Conservation (phyloP, 371 early-diverging fungal species). For the Apophysomyces sp. region DNA sequence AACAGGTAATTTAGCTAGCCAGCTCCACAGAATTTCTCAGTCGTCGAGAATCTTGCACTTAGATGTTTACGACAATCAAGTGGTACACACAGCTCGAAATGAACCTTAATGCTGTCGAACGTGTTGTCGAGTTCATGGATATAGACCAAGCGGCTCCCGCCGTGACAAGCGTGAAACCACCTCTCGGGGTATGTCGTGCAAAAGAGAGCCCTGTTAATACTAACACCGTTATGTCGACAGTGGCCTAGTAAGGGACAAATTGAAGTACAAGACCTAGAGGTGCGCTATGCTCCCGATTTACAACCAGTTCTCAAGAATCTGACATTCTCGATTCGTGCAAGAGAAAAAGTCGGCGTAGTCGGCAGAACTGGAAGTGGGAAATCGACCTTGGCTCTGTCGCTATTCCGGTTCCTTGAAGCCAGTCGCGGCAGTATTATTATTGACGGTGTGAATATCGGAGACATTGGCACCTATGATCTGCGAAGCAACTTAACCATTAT, state of each 20-base stretch:
- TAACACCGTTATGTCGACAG: not conserved
- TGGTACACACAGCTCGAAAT: slow-evolving; percentile 71
- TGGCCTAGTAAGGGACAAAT: slow-evolving; percentile 71
- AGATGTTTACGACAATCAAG: slow-evolving; percentile 67
- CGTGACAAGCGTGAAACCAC: slow-evolving; percentile 24
- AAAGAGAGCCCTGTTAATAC: not conserved
- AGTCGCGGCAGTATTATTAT: not conserved
- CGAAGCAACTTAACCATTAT: not conserved
- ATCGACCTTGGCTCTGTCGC: slow-evolving; percentile 50
- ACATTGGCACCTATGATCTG: not conserved
- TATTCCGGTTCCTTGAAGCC: slow-evolving; percentile 62
- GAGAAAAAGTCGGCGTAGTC: slow-evolving; percentile 45
- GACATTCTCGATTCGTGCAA: slow-evolving; percentile 39
- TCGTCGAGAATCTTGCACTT: slow-evolving; percentile 55
- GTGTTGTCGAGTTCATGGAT: slow-evolving; percentile 60
- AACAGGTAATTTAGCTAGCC: too few species aligned
- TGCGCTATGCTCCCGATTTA: slow-evolving; percentile 51
- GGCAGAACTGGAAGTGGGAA: slow-evolving; percentile 67
- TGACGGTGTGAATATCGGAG: not conserved
- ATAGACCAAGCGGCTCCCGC: slow-evolving; percentile 63
- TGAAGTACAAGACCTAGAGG: slow-evolving; percentile 43
- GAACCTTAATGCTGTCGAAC: slow-evolving; percentile 75
- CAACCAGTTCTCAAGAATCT: slow-evolving; percentile 50
- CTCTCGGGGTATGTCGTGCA: not conserved
- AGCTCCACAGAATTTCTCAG: not conserved